Conservation (phyloP, 2,329 filamentous ascomycete species). For the Penicillium sp. region DNA sequence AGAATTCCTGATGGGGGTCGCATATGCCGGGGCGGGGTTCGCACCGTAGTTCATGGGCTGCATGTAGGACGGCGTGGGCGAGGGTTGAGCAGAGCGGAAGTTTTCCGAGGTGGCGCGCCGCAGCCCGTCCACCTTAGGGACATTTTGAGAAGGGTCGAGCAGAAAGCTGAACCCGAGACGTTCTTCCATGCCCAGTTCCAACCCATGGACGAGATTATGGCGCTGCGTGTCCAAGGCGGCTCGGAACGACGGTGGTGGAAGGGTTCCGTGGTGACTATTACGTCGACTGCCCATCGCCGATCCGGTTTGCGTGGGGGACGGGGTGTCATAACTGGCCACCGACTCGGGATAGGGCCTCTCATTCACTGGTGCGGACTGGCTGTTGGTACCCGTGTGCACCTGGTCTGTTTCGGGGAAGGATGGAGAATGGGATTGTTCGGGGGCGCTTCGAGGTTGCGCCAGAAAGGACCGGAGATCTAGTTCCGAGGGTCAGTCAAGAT, state of each 20-base stretch:
- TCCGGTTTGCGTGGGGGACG: conserved; percentile 26
- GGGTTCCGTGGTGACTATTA: conserved; percentile 17
- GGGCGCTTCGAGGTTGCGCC: conserved; percentile 12
- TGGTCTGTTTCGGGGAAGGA: conserved; percentile 24
- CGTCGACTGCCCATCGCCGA: conserved; percentile 21
- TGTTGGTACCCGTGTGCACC: conserved; percentile 18
- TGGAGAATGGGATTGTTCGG: conserved; percentile 18
- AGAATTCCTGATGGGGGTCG: conserved; percentile 53
- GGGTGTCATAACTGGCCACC: conserved; percentile 24
- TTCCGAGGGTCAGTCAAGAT: conserved; percentile 6
- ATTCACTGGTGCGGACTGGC: conserved; percentile 13
- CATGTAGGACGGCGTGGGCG: conserved; percentile 20
- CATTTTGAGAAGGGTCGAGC: conserved; percentile 55
- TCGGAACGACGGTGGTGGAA: conserved; percentile 28
- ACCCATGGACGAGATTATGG: conserved; percentile 45
- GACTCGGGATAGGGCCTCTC: conserved; percentile 27
- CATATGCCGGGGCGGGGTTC: conserved; percentile 30
- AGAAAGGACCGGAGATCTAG: conserved; percentile 14
- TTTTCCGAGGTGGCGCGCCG: conserved; percentile 24
- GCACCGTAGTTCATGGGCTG: conserved; percentile 19
- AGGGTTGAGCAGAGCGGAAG: conserved; percentile 17
- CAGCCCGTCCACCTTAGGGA: conserved; percentile 48
- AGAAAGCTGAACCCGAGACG: conserved; percentile 68
- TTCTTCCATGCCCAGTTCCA: conserved; percentile 56
- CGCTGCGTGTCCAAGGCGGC: conserved; percentile 40